Base-by-base conservation (phyloP, 2,329 filamentous ascomycete species). In the Onygenales sp. region DNA sequence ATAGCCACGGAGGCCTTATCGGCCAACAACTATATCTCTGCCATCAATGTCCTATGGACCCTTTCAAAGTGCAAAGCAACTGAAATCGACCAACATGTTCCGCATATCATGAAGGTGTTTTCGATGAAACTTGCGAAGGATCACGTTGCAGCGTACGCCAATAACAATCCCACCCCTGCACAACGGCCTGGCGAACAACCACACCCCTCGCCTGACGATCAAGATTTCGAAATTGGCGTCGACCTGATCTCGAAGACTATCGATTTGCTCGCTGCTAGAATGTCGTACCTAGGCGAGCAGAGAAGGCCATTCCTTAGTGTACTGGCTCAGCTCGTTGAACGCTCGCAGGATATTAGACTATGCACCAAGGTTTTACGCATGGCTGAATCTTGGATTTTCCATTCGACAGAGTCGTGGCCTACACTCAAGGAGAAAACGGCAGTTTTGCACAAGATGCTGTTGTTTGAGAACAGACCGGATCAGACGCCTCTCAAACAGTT, bases 371-470 rank as follows among this genome's bases (percentile, higher is more conserved):
- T 98, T 52, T 75, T 99, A 32, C 83, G 86, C 50, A 92, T 98
- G 81, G 92, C 96, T 3, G 92, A 97, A 67, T 81, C 79, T 35
- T 99, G 94, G 94, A 88, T 98, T 5, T 98, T 99, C 75, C 83
- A 89, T 59, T 93, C 89, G 0, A 91, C 89, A 55, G 93, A 95
- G 58, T 93, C 90, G 2, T 96, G 93, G 79, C 93, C 93, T 0
- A 98, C 93, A 0, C 78, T 98, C 1, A 99, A 99, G 69, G 94
- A 98, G 72, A 98, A 98, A 75, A 97, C 92, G 0, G 94, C 94
- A 1, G 93, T 99, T 1, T 75, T 99, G n/a, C 91, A 95, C 63
- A 99, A 98, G 73, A 99, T 99, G 93, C 75, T 97, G 13, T 85
- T 91, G 0, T 98, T 98, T 61, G 93, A 99, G 70, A 83, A 88